Conservation (phyloP, 2,329 filamentous ascomycete genomes). For the Verticillium nubilum region DNA sequence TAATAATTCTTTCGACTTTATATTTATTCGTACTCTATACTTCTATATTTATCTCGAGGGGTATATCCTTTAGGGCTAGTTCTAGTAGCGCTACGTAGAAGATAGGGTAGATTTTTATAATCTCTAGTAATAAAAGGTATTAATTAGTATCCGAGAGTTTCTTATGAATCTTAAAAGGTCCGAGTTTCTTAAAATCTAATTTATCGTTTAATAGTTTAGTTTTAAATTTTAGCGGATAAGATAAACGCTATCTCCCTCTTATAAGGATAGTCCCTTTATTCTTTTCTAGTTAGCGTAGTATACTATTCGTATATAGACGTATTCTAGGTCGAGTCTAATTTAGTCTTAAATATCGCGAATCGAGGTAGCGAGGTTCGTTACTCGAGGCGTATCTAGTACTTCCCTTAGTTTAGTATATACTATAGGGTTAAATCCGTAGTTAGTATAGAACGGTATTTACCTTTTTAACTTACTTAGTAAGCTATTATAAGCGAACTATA, state of each 20-base stretch:
- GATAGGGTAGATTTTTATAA: background rate
- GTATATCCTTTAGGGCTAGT: background rate
- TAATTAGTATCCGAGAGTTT: background rate
- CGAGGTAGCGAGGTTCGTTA: too few species aligned
- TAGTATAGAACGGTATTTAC: too few species aligned
- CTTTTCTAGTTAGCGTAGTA: background rate
- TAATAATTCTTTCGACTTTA: background rate
- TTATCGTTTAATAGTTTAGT: background rate
- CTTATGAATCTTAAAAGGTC: background rate
- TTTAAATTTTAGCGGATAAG: constrained; percentile 1
- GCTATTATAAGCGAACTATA: too few species aligned
- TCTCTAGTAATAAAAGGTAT: background rate
- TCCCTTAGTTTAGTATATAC: too few species aligned
- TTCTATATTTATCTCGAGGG: background rate
- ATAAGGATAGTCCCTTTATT: background rate
- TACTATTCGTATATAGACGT: too few species aligned
- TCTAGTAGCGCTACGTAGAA: background rate
- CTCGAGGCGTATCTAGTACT: too few species aligned
- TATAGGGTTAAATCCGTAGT: too few species aligned
- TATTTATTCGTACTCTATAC: background rate
- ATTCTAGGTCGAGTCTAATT: too few species aligned
- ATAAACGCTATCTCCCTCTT: background rate
- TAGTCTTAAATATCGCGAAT: too few species aligned
- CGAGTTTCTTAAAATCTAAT: background rate
- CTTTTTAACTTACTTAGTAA: too few species aligned